A percentile compares a stretch with the other conserved stretches of the same genome.
phyloP scores from a whole-genome alignment of 2,329 filamentous ascomycete genomes.

The Beauveria caledonica region DNA sequence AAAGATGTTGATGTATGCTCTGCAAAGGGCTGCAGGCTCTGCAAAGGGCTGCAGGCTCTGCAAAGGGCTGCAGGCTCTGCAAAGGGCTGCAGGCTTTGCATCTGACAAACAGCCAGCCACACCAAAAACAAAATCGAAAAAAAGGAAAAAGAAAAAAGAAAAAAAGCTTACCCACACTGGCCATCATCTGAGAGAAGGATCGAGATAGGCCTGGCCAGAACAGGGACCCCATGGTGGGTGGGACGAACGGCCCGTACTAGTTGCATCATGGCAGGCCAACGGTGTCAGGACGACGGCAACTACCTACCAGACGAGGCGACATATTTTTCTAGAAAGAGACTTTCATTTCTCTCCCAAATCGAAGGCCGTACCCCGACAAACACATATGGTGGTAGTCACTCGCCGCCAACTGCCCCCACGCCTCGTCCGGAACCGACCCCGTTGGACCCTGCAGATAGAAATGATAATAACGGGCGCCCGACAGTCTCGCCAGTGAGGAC shows the following conservation, averaged over 20 bases:
- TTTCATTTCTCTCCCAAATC: not conserved
- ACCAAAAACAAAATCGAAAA: not conserved
- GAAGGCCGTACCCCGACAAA: not conserved
- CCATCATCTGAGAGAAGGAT: not conserved
- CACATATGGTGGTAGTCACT: not conserved
- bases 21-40: not conserved
- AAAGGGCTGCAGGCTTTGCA: not conserved
- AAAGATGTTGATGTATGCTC: not conserved
- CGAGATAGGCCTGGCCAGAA: not conserved
- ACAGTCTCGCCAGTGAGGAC: not conserved
- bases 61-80: too few relatives aligned
- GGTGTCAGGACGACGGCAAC: not conserved
- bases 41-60: not conserved
- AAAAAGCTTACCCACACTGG: not conserved
- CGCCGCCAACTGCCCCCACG: not conserved
- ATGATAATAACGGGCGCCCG: not conserved
- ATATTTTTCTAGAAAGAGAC: not conserved
- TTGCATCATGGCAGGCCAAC: slow-evolving; percentile 1
- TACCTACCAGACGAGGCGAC: not conserved
- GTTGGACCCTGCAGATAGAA: not conserved
- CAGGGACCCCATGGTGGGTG: slow-evolving; percentile 4
- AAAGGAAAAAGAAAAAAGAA: not conserved
- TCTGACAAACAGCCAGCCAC: not conserved
- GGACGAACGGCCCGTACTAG: slow-evolving; percentile 1
- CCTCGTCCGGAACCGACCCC: not conserved